Base-by-base conservation (phyloP, 2,329 filamentous ascomycete genomes). In the Trichophyton mentagrophytes region DNA sequence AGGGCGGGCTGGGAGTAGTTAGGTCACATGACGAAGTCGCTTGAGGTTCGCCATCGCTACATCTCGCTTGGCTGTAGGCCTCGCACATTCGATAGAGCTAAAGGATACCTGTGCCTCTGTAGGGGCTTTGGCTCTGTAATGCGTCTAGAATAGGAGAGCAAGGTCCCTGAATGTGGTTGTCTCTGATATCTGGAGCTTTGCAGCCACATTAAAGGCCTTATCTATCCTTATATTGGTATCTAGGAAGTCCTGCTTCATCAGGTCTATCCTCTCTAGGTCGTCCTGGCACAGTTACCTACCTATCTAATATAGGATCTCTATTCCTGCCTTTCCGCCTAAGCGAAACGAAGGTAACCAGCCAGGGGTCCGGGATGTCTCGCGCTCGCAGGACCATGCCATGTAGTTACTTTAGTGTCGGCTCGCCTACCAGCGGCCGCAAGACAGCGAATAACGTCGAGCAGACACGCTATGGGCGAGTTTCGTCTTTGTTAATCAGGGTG, bases 391-490 rank as follows among this genome's bases (percentile, higher is more conserved):
- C 46, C 22, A 47, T 30, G 44, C 15, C 15, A 30, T 30, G 15
- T 46, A 46, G 15, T 47, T 53, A 20, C 3, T 17, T 55, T 13
- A 33, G 49, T 53, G 49, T 36, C 51, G 51, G 51, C 27, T 33
- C 51, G 51, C 51, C 51, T 55, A 55, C 51, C 51, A 55, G 27
- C 51, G 51, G 51, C 51, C 30, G 17, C 25, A 17, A 55, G 15
- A 38, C 27, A 55, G 51, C 51, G 51, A 55, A 55, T 55, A 36
- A 55, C 27, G 30, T 55, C 33, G n/a, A 55, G 9, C 51, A 51
- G 51, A 15, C 27, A 55, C 17, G 5, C 51, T 55, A 27, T 55
- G 51, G 51, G 27, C 13, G 30, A 55, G 51, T 55, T 55, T 55
- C 51, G 51, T 9, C 25, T 27, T 55, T n/a, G 51, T 33, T 36